phyloP scores from a whole-genome alignment of 805 yeast genomes.

The Candida easanensis region DNA sequence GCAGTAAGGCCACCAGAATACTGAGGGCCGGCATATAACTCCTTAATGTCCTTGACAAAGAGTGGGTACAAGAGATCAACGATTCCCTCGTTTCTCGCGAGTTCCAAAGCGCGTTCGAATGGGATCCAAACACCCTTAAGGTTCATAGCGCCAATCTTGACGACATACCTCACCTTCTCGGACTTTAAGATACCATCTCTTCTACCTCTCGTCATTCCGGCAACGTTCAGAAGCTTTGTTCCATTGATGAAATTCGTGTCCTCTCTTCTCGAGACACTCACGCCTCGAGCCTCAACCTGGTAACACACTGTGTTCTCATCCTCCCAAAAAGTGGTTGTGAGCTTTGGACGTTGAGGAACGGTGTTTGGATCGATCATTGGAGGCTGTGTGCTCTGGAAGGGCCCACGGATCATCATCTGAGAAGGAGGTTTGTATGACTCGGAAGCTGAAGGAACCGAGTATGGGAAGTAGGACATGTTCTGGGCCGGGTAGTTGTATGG shows the following conservation, averaged over 20 bases:
- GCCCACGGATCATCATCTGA: slow-evolving; percentile 12
- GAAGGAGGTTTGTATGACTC: slow-evolving; percentile 11
- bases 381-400: slow-evolving; percentile 18
- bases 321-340: slow-evolving; percentile 76
- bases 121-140: slow-evolving; percentile 77
- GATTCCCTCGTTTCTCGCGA: slow-evolving; percentile 67
- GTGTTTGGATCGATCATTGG: slow-evolving; percentile 26
- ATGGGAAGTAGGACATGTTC: slow-evolving; percentile 13
- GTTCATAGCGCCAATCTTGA: slow-evolving; percentile 74
- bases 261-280: slow-evolving; percentile 64
- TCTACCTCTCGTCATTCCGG: slow-evolving; percentile 71
- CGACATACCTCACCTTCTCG: slow-evolving; percentile 67
- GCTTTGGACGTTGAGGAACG: slow-evolving; percentile 44
- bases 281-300: slow-evolving; percentile 69
- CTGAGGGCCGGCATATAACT: slow-evolving; percentile 30
- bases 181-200: slow-evolving; percentile 67
- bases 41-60: slow-evolving; percentile 64
- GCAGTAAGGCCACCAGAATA: slow-evolving; percentile 31
- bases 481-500: slow-evolving; percentile 1
- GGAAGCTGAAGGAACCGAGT: slow-evolving; percentile 11
- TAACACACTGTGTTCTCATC: slow-evolving; percentile 70
- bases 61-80: slow-evolving; percentile 56
- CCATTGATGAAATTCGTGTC: slow-evolving; percentile 75
- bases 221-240: slow-evolving; percentile 64
- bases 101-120: slow-evolving; percentile 64